Percentiles rank a stretch among this genome's conserved stretches.
Conservation (phyloP, 1,284 basidiomycete genomes). For the Marasmius tenuissimus region DNA sequence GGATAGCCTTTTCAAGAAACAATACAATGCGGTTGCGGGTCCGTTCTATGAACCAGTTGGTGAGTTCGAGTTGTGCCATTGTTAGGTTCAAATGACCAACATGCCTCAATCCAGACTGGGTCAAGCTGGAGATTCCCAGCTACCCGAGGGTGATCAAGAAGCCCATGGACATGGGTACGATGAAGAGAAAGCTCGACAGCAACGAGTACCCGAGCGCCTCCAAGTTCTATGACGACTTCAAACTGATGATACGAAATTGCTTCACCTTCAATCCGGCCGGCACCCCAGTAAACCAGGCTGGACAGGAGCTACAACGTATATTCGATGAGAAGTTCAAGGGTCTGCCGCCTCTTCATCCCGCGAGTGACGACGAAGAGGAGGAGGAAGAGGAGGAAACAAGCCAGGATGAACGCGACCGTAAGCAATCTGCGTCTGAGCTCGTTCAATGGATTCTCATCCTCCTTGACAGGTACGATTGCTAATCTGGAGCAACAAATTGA, state of each 20-base stretch:
- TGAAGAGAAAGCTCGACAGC: constrained; percentile 80
- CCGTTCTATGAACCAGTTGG: constrained; percentile 95
- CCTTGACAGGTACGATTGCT: constrained; percentile 58
- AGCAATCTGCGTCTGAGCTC: constrained; percentile 22
- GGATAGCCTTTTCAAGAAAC: constrained; percentile 78
- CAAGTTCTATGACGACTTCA: constrained; percentile 89
- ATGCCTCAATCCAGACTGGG: constrained; percentile 51
- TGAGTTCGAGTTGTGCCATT: constrained; percentile 37
- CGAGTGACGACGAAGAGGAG: constrained; percentile 43
- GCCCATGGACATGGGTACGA: constrained; percentile 93
- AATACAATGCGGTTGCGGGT: constrained; percentile 70
- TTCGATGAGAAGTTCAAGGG: constrained; percentile 92
- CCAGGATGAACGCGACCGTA: constrained; percentile 60
- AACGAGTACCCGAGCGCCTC: constrained; percentile 74
- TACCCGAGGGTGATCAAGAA: constrained; percentile 90
- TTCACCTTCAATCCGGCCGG: constrained; percentile 89
- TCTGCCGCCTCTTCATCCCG: constrained; percentile 66
- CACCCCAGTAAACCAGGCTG: constrained; percentile 84
- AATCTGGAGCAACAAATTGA: constrained; percentile 76
- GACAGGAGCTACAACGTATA: constrained; percentile 76
- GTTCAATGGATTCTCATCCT: constrained; percentile 18
- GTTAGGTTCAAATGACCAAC: constrained; percentile 10
- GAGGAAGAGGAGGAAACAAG: constrained; percentile 45
- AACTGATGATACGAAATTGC: constrained; percentile 93
- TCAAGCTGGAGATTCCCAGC: constrained; percentile 79